Evolutionary conservation across 2,329 filamentous ascomycete genomes (phyloP).

Genomic region (Aureobasidium mangrovei): DNA sequence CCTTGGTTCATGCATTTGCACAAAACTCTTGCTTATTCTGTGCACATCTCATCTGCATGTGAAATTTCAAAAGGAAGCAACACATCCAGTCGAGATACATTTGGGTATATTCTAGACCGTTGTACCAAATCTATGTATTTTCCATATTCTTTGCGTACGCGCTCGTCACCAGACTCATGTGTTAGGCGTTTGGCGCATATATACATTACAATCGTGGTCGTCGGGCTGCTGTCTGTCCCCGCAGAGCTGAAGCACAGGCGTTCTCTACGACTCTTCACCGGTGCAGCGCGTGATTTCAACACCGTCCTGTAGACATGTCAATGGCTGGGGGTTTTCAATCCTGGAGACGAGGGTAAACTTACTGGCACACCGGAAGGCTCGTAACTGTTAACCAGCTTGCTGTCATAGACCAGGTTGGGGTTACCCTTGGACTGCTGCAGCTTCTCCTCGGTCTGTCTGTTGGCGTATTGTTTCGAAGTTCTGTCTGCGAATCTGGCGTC

Average conservation of each 20-base stretch:
- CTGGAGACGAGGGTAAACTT: slow-evolving; percentile 27
- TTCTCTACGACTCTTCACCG: slow-evolving; percentile 25
- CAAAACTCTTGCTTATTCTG: background rate
- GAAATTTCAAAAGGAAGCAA: background rate
- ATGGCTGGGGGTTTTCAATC: background rate
- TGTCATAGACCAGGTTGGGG: slow-evolving; percentile 58
- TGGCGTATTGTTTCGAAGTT: slow-evolving; percentile 41
- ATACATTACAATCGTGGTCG: slow-evolving; percentile 6
- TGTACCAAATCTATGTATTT: background rate
- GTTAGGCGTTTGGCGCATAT: slow-evolving; percentile 3
- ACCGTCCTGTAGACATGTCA: slow-evolving; percentile 43
- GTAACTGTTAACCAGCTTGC: slow-evolving; percentile 53
- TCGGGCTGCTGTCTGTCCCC: slow-evolving; percentile 8
- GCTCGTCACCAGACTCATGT: background rate
- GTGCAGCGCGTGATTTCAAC: slow-evolving; percentile 57
- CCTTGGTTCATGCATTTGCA: background rate
- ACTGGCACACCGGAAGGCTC: slow-evolving; percentile 60
- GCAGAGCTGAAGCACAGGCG: slow-evolving; percentile 9
- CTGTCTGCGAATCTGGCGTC: slow-evolving; percentile 36
- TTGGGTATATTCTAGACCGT: slow-evolving; percentile 2
- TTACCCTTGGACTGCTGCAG: slow-evolving; percentile 44
- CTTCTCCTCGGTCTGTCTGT: slow-evolving; percentile 38
- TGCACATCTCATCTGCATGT: background rate
- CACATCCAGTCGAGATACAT: slow-evolving; percentile 1
- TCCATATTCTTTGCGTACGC: background rate